These are phyloP conservation scores for Turnera subulata DNA, from an alignment of 345 rosid genomes.

Conservation along the genomic window DNA sequence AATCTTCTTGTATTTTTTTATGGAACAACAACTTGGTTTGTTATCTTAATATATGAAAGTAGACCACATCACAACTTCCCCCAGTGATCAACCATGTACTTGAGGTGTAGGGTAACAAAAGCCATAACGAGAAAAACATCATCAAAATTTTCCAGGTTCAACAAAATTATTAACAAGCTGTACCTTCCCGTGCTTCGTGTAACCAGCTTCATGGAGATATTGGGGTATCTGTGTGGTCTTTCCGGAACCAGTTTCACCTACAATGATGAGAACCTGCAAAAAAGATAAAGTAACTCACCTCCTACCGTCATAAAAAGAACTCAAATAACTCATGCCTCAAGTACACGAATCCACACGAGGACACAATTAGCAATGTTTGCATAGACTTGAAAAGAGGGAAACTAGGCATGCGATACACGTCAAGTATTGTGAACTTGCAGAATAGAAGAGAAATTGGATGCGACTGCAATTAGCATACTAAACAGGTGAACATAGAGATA, in stretches of 20 bases:
- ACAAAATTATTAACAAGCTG: conserved; percentile 4
- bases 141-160: not conserved
- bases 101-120: not conserved
- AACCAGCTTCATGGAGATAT: conserved; percentile 95
- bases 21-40: no score
- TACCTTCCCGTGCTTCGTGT: conserved; percentile 91
- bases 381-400: no score
- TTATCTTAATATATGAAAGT: no score
- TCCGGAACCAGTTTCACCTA: conserved; percentile 99
- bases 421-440: no score
- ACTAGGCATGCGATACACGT: not conserved
- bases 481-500: no score
- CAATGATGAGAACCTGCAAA: conserved; percentile 80
- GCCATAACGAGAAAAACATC: not conserved
- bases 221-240: conserved; percentile 97
- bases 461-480: no score
- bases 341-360: not conserved
- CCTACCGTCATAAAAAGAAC: conserved; percentile 5
- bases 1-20: no score
- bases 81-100: not conserved
- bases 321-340: not conserved
- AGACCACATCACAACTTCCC: no score
- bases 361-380: not conserved
- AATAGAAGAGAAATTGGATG: not conserved
- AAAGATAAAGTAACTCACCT: no score